Evolutionary conservation across 1,284 basidiomycete genomes (phyloP), one percentile per base, ranked within the genome.

Genomic region (Gomphus sp.): DNA sequence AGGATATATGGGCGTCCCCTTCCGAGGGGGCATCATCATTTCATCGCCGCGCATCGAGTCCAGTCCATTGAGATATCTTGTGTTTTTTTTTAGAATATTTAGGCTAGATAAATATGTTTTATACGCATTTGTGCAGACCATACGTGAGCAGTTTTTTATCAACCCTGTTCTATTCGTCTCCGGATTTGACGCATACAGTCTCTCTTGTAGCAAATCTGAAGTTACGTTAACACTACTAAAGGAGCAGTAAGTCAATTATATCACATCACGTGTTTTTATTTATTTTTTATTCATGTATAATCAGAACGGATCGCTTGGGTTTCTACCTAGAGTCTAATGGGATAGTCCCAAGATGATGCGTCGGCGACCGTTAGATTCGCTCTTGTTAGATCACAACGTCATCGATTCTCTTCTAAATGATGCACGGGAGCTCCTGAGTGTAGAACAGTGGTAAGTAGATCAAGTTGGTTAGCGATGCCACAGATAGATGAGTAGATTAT

Each of bases 391-490:
- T 7, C 70, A 73, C 10, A 75, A 75, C 12, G 69, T 78, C 16
- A 70, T 81, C 18, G 74, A 79, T 5, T 71, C 70, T 3, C 65
- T 84, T 4, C 66, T 81, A 8, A 64, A 71, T 16, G 81, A 84
- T 62, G 76, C 76, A 0, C 68, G 69, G 12, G 80, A 82, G 52
- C 82, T 84, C 62, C 64, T 82, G 14, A 67, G 70, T 16, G 71
- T 73, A 4, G 79, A 81, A 62, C 69, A 72, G n/a, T 82, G 80
- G 80, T 70, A 66, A 47, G 62, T 60, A 31, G 28, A 43, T n/a
- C 10, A 10, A 25, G 7, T 3, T 4, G 14, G 22, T 18, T 37
- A 12, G 18, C 7, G 14, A 16, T 58, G 52, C 12, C 34, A 43
- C 34, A 34, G n/a, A 14, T 36, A 43, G 31, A 4, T 47, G 22